Evolutionary conservation across 768 basidiomycete species (phyloP).

Genomic region (Tephrocybe sp.): DNA sequence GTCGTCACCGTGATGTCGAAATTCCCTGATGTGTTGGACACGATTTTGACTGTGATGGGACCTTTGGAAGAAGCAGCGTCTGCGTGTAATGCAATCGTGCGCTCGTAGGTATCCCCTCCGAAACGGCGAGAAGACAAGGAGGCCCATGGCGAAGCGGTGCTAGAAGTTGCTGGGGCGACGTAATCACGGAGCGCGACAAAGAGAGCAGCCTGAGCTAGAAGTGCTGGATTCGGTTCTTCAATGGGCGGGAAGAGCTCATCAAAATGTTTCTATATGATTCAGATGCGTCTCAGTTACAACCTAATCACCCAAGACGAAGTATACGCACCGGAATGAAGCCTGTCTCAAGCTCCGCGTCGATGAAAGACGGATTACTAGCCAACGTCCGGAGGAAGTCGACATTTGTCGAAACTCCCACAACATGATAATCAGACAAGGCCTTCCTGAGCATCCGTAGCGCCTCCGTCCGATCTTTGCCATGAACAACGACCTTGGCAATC

Average conservation of each 20-base stretch:
- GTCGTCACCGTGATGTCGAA: constrained; percentile 54
- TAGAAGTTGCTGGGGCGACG: constrained; percentile 19
- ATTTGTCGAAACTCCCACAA: constrained; percentile 91
- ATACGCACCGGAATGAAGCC: constrained; percentile 77
- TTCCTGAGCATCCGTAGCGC: constrained; percentile 77
- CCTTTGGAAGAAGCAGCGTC: constrained; percentile 43
- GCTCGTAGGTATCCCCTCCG: constrained; percentile 68
- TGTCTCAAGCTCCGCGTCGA: constrained; percentile 81
- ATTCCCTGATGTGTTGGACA: constrained; percentile 33
- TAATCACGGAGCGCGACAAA: constrained; percentile 70
- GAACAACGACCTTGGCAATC: constrained; percentile 90
- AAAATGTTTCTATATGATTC: constrained; percentile 67
- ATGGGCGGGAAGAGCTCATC: constrained; percentile 76
- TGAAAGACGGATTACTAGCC: constrained; percentile 75
- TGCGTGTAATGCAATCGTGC: constrained; percentile 57
- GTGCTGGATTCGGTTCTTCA: constrained; percentile 51
- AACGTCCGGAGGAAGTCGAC: constrained; percentile 82
- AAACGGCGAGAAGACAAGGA: constrained; percentile 74
- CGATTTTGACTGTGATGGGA: constrained; percentile 39
- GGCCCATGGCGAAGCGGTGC: constrained; percentile 58
- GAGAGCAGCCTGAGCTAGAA: constrained; percentile 79
- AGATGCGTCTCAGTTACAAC: not conserved
- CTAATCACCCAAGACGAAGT: not conserved
- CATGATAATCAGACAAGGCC: constrained; percentile 84
- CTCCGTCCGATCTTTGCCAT: constrained; percentile 80